Evolutionary conservation across 1,139 yeast genomes (phyloP).

Genomic region (Pichia sp.): DNA sequence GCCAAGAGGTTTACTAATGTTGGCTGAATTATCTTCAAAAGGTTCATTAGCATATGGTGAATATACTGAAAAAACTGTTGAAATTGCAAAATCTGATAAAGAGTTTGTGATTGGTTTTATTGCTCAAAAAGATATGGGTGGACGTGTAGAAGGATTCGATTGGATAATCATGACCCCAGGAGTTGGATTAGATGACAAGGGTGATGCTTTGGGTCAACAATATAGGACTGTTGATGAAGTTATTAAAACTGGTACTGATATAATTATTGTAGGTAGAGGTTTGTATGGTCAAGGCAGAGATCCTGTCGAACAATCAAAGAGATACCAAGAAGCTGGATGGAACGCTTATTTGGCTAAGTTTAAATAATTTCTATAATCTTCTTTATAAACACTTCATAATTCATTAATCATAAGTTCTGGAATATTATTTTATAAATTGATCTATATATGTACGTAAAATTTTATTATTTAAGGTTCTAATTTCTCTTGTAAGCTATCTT

Average conservation of each 20-base stretch:
- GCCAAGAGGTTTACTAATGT: conserved; percentile 87
- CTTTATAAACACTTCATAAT: not conserved
- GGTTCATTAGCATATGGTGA: conserved; percentile 92
- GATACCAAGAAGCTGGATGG: conserved; percentile 95
- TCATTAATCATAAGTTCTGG: not conserved
- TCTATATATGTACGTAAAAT: not conserved
- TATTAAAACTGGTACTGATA: conserved; percentile 70
- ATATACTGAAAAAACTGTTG: conserved; percentile 80
- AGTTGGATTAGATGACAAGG: conserved; percentile 93
- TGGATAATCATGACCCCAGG: conserved; percentile 98
- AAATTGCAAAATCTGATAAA: conserved; percentile 79
- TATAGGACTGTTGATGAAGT: conserved; percentile 89
- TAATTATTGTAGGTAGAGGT: conserved; percentile 96
- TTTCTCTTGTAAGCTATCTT: conserved; percentile 11
- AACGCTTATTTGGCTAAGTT: conserved; percentile 59
- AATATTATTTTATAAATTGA: not conserved
- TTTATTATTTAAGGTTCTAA: not conserved
- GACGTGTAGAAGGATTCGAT: conserved; percentile 76
- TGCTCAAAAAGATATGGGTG: conserved; percentile 87
- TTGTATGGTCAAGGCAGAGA: conserved; percentile 94
- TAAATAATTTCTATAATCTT: conserved; percentile 7
- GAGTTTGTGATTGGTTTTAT: conserved; percentile 94
- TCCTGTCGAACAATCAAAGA: conserved; percentile 75
- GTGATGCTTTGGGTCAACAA: conserved; percentile 96
- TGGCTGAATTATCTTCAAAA: conserved; percentile 90